Conservation (phyloP, 2,329 filamentous ascomycete species). For the Hypocrella siamensis region DNA sequence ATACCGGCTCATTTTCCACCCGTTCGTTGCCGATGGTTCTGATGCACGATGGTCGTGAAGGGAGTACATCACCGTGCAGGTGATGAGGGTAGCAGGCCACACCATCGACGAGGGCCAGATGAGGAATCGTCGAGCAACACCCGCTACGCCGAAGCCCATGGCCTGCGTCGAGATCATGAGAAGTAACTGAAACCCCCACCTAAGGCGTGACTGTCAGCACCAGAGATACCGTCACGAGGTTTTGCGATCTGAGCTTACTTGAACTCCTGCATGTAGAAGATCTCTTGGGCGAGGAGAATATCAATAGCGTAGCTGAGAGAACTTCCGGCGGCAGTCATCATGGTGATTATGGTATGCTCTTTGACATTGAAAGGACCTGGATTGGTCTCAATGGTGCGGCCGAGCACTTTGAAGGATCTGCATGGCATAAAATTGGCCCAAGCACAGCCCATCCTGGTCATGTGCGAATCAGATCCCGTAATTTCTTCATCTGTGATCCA, state of each 20-base stretch:
- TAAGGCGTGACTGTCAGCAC: background rate
- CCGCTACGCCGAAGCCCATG: constrained; percentile 49
- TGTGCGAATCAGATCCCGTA: background rate
- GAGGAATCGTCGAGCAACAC: constrained; percentile 41
- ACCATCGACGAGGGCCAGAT: constrained; percentile 48
- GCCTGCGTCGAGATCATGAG: constrained; percentile 45
- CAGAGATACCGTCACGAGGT: background rate
- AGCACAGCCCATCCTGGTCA: constrained; percentile 12
- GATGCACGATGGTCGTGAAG: constrained; percentile 44
- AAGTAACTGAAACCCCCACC: constrained; percentile 39
- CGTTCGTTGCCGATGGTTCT: constrained; percentile 33
- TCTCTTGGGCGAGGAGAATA: constrained; percentile 24
- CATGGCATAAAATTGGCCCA: constrained; percentile 18
- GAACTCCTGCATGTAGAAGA: constrained; percentile 36
- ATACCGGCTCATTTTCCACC: constrained; percentile 44
- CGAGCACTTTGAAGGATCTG: constrained; percentile 15
- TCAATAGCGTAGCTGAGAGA: constrained; percentile 19
- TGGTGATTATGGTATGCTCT: constrained; percentile 32
- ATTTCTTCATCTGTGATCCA: too few species aligned
- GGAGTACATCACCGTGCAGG: constrained; percentile 45
- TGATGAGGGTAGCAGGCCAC: constrained; percentile 46
- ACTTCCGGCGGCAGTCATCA: constrained; percentile 24
- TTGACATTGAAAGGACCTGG: constrained; percentile 29
- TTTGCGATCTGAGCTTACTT: constrained; percentile 11
- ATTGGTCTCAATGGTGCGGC: constrained; percentile 18